Conservation (phyloP, 192 early-diverging fungal genomes). For the Diversispora eburnea region DNA sequence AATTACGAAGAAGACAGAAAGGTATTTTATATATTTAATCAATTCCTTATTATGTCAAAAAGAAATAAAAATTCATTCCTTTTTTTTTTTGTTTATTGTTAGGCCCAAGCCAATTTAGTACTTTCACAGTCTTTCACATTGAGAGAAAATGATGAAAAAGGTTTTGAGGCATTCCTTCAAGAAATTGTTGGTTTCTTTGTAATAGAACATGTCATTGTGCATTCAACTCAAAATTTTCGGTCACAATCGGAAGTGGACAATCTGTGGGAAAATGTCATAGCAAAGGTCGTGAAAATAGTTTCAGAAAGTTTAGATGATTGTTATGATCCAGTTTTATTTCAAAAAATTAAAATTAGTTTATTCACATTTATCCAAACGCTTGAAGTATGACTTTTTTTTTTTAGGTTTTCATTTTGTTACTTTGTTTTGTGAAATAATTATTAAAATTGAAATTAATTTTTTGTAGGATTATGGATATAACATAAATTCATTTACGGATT, state of each 20-base stretch:
- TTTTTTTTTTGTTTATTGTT: neutral
- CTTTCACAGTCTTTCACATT: constrained; percentile 70
- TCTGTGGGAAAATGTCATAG: constrained; percentile 84
- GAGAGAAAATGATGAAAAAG: constrained; percentile 58
- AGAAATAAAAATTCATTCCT: neutral
- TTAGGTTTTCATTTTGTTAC: neutral
- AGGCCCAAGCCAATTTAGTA: constrained; percentile 87
- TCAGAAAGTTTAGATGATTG: constrained; percentile 77
- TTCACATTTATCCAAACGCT: constrained; percentile 88
- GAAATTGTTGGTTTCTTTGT: constrained; percentile 97
- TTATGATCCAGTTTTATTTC: constrained; percentile 72
- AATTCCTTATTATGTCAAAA: neutral
- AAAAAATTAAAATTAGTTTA: constrained; percentile 73
- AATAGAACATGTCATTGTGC: constrained; percentile 84
- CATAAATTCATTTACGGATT: constrained; percentile 62
- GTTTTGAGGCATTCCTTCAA: constrained; percentile 72
- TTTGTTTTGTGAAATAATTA: neutral
- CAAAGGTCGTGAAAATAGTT: constrained; percentile 76
- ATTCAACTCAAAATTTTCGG: constrained; percentile 86
- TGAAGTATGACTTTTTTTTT: constrained; percentile 52
- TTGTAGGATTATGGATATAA: constrained; percentile 70
- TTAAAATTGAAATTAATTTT: neutral
- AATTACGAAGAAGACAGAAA: constrained; percentile 88
- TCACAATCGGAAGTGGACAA: constrained; percentile 75
- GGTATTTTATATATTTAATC: constrained; percentile 32